phyloP scores from a whole-genome alignment of 2,329 filamentous ascomycete genomes.

The Colletotrichum sansevieriae region DNA sequence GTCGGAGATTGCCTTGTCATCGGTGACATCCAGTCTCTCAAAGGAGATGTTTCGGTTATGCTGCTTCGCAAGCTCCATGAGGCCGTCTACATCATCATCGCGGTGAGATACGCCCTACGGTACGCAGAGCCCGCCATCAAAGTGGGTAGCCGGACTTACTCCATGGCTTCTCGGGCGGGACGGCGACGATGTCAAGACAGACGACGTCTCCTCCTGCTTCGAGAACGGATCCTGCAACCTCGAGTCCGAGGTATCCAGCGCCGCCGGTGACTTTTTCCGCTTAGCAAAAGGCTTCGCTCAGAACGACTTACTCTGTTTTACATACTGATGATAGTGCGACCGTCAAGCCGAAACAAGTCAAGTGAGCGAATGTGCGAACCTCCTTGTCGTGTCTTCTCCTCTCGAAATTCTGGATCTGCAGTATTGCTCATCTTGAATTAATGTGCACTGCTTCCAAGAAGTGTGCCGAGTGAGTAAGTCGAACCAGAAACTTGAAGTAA shows the following conservation, averaged over 20 bases:
- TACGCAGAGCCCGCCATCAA: neutral
- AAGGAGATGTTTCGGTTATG: neutral
- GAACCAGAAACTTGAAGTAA: no score
- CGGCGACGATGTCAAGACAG: neutral
- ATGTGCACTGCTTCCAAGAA: no score
- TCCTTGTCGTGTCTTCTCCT: no score
- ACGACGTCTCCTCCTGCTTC: constrained; percentile 7
- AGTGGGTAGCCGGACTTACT: neutral
- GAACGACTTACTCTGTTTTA: no score
- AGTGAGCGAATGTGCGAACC: no score
- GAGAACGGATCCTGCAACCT: neutral
- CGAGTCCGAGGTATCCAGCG: neutral
- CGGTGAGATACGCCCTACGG: neutral
- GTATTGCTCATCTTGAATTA: no score
- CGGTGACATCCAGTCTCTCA: neutral
- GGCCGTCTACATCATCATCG: neutral
- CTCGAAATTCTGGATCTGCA: no score
- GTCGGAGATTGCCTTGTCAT: neutral
- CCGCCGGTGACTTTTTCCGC: neutral
- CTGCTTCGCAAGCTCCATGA: neutral
- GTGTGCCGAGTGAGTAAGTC: no score
- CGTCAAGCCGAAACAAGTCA: no score
- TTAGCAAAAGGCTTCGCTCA: no score
- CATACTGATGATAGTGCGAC: no score
- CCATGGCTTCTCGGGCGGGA: neutral